Percentiles rank a stretch among this genome's conserved stretches.
Conservation (phyloP, 768 basidiomycete genomes). For the Leucosporidium creatinivorum region DNA sequence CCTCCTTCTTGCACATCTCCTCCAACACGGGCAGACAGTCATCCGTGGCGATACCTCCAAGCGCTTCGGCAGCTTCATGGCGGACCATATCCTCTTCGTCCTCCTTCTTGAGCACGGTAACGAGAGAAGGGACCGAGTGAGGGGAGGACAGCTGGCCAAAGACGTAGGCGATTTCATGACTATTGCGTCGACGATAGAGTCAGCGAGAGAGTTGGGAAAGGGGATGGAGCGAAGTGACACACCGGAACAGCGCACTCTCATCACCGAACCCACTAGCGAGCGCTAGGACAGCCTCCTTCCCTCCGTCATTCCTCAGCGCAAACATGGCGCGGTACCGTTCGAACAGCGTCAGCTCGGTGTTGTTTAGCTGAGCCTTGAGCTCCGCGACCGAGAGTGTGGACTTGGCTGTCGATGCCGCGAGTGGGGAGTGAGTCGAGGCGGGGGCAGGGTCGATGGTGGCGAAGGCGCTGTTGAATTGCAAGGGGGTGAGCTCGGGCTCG, state of each 20-base stretch:
- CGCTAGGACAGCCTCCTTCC: slow-evolving; percentile 74
- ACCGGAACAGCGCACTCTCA: slow-evolving; percentile 89
- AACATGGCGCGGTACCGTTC: slow-evolving; percentile 98
- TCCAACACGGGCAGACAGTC: slow-evolving; percentile 79
- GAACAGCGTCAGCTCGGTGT: slow-evolving; percentile 66
- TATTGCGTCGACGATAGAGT: slow-evolving; percentile 37
- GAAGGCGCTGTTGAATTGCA: slow-evolving; percentile 51
- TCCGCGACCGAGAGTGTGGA: slow-evolving; percentile 45
- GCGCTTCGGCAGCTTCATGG: slow-evolving; percentile 95
- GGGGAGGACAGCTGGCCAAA: slow-evolving; percentile 90
- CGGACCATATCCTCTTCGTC: slow-evolving; percentile 92
- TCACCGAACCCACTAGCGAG: slow-evolving; percentile 86
- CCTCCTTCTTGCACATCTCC: slow-evolving; percentile 70
- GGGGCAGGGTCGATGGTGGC: slow-evolving; percentile 87
- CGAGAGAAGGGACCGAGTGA: slow-evolving; percentile 75
- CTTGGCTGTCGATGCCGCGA: slow-evolving; percentile 43
- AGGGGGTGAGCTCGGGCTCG: not conserved
- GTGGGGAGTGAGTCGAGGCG: slow-evolving; percentile 43
- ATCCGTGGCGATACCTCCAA: slow-evolving; percentile 92
- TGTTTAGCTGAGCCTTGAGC: slow-evolving; percentile 59
- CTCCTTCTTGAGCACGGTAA: slow-evolving; percentile 64
- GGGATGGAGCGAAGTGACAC: slow-evolving; percentile 37
- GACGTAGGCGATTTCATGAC: slow-evolving; percentile 97
- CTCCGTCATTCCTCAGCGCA: slow-evolving; percentile 74
- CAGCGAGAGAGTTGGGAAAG: not conserved